These are phyloP conservation scores for Candida sithepensis DNA, from an alignment of 805 yeast genomes.

Conservation along the genomic window DNA sequence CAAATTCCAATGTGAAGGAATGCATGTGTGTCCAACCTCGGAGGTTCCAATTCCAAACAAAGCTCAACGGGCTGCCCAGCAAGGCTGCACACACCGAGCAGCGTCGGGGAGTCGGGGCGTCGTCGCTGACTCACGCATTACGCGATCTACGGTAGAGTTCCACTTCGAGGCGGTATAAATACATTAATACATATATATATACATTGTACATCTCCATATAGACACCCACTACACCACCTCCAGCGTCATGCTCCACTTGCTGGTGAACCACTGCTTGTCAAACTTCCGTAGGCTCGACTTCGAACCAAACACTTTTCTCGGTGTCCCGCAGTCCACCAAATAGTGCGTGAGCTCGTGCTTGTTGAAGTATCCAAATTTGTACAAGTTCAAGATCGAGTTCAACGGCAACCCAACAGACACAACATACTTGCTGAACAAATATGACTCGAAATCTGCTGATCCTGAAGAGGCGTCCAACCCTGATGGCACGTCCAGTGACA, in stretches of 20 bases:
- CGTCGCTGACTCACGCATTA: no score
- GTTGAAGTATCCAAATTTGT: constrained; percentile 49
- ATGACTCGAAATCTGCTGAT: constrained; percentile 26
- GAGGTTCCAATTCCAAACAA: no score
- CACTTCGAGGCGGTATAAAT: no score
- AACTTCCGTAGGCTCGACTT: constrained; percentile 45
- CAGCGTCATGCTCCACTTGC: constrained; percentile 19
- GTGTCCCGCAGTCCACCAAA: constrained; percentile 69
- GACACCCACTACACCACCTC: constrained; percentile 14
- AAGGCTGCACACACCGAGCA: no score
- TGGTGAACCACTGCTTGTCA: constrained; percentile 33
- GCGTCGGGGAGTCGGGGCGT: no score
- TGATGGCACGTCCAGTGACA: constrained; percentile 78
- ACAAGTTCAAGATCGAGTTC: constrained; percentile 57
- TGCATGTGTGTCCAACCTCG: no score
- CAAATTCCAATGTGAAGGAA: no score
- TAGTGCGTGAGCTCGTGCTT: constrained; percentile 52
- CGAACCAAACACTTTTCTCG: constrained; percentile 46
- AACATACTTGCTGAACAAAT: constrained; percentile 46
- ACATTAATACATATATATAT: no score
- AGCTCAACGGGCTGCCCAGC: no score
- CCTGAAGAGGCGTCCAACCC: constrained; percentile 87
- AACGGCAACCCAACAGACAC: constrained; percentile 74
- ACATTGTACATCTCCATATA: background rate
- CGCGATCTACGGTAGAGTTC: no score